These are phyloP conservation scores for Malassezia sympodialis DNA, from an alignment of 1,284 basidiomycete species.

Conservation along the genomic window DNA sequence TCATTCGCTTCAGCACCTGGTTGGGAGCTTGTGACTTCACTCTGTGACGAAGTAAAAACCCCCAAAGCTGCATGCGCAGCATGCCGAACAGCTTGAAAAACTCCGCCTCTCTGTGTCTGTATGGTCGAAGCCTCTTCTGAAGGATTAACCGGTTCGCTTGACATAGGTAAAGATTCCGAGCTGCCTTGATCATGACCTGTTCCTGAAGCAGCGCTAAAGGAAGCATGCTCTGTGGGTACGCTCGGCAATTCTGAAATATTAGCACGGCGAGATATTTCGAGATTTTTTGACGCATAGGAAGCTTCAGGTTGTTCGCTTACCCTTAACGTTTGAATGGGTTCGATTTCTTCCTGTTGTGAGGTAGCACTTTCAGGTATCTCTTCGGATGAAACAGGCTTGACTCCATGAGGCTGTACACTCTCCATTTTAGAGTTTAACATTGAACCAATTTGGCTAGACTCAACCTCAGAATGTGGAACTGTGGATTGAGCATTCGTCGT, in stretches of 20 bases:
- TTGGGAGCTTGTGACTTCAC: background rate
- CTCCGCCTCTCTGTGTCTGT: background rate
- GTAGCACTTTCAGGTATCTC: too few species aligned
- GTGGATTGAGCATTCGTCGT: background rate
- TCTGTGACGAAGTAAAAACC: background rate
- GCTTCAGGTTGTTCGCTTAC: too few species aligned
- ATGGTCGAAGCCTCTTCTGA: background rate
- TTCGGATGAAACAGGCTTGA: too few species aligned
- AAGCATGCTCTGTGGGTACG: too few species aligned
- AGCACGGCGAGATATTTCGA: too few species aligned
- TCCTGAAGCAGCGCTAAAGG: background rate
- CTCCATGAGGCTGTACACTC: too few species aligned
- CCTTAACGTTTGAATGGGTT: too few species aligned
- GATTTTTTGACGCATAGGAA: too few species aligned
- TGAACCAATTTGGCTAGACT: background rate
- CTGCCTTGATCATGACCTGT: background rate
- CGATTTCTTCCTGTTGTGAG: too few species aligned
- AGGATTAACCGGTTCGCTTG: background rate
- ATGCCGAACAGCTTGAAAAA: background rate
- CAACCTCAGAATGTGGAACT: background rate
- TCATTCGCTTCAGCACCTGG: background rate
- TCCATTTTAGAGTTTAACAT: background rate
- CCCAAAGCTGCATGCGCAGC: background rate
- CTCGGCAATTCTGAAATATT: too few species aligned
- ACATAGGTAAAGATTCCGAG: background rate